phyloP scores from a whole-genome alignment of 1,139 yeast genomes.

The Suhomyces bolitotheri region DNA sequence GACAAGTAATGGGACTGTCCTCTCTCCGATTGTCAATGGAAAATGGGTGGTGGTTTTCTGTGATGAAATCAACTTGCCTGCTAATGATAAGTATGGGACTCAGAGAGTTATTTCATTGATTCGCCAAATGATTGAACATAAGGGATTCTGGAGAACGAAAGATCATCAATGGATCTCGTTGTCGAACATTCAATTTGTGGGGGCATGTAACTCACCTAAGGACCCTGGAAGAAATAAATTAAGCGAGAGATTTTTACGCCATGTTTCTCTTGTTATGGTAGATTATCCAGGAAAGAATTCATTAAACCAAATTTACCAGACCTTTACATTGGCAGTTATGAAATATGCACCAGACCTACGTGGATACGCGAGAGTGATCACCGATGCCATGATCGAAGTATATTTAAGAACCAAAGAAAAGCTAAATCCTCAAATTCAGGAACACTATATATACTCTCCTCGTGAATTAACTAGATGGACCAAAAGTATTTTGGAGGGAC shows the following conservation, averaged over 20 bases:
- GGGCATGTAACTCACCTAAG: conserved; percentile 90
- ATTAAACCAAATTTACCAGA: conserved; percentile 62
- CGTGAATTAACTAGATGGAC: conserved; percentile 91
- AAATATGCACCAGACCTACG: conserved; percentile 63
- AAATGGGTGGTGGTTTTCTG: conserved; percentile 84
- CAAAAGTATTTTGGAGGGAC: conserved; percentile 67
- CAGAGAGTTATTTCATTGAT: conserved; percentile 74
- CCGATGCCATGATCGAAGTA: conserved; percentile 67
- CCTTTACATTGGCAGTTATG: conserved; percentile 59
- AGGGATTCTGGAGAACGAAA: conserved; percentile 73
- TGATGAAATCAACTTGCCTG: conserved; percentile 89
- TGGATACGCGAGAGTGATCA: conserved; percentile 53
- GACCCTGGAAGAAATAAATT: conserved; percentile 73
- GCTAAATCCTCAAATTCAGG: conserved; percentile 38
- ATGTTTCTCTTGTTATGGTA: conserved; percentile 66
- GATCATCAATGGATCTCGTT: conserved; percentile 68
- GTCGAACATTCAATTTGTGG: conserved; percentile 77
- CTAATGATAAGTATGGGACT: conserved; percentile 70
- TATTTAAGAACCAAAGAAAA: conserved; percentile 47
- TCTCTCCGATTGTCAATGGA: conserved; percentile 64
- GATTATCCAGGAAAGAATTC: conserved; percentile 78
- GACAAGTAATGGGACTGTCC: conserved; percentile 49
- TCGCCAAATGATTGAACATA: conserved; percentile 70
- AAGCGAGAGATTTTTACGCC: conserved; percentile 67
- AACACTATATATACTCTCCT: conserved; percentile 81